A percentile compares a stretch with the other conserved stretches of the same genome.
Evolutionary conservation across 2,329 filamentous ascomycete genomes (phyloP).

Genomic region (Ophioceras dolichostomum): DNA sequence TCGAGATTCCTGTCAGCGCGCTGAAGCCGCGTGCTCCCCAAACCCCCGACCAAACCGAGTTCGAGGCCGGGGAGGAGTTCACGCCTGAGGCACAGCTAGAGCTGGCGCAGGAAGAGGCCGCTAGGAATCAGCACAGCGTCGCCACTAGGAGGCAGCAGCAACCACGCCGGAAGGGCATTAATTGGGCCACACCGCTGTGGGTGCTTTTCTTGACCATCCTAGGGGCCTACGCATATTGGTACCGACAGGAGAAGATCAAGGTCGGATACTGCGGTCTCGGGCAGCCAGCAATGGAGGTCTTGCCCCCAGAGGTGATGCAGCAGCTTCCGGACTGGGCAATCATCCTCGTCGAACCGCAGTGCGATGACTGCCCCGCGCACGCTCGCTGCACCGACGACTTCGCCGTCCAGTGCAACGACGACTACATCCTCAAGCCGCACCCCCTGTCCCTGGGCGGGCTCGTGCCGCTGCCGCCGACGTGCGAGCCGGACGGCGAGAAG

Average conservation of each 20-base stretch:
- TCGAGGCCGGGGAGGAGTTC: conserved; percentile 81
- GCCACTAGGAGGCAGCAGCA: conserved; percentile 27
- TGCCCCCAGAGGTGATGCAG: conserved; percentile 20
- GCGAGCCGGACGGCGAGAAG: conserved; percentile 90
- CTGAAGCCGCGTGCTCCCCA: conserved; percentile 20
- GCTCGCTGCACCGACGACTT: conserved; percentile 78
- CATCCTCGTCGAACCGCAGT: conserved; percentile 62
- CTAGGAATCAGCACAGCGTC: conserved; percentile 33
- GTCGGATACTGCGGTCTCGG: conserved; percentile 91
- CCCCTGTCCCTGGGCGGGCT: conserved; percentile 72
- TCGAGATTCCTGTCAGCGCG: conserved; percentile 41
- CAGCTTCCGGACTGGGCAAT: conserved; percentile 61
- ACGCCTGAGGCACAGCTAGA: conserved; percentile 83
- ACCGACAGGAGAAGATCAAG: conserved; percentile 88
- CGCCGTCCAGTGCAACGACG: conserved; percentile 67
- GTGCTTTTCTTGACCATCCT: conserved; percentile 60
- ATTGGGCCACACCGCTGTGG: conserved; percentile 53
- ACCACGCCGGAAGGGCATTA: conserved; percentile 24
- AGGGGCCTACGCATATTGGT: conserved; percentile 66
- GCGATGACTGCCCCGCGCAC: conserved; percentile 82
- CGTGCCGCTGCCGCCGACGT: conserved; percentile 77
- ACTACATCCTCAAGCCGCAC: conserved; percentile 76
- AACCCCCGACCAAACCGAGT: conserved; percentile 11
- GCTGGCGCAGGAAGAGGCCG: conserved; percentile 56
- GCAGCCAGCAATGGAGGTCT: conserved; percentile 39